phyloP scores from a whole-genome alignment of 2,329 filamentous ascomycete species.

The Rhexocercosporidium sp. region DNA sequence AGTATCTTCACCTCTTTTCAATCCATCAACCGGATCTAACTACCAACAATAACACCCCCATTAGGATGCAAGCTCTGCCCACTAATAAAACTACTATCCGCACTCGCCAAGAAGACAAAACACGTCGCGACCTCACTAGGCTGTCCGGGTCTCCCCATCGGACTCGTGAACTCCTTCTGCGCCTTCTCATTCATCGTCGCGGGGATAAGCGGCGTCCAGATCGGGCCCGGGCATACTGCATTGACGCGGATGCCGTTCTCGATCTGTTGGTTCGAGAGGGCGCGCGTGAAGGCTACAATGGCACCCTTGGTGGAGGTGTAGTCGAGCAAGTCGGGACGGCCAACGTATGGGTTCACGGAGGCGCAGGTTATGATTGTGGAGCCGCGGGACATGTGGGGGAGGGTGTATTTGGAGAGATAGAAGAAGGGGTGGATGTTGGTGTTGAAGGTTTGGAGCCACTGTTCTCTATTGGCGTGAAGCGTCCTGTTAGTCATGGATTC shows the following conservation, averaged over 20 bases:
- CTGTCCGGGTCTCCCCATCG: conserved; percentile 79
- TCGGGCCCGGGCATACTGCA: conserved; percentile 76
- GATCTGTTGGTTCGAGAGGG: conserved; percentile 20
- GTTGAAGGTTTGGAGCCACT: conserved; percentile 81
- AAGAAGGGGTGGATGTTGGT: conserved; percentile 85
- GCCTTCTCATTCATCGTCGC: conserved; percentile 73
- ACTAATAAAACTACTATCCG: conserved; percentile 74
- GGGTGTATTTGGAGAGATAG: conserved; percentile 77
- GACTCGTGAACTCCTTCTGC: conserved; percentile 73
- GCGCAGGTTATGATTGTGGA: conserved; percentile 85
- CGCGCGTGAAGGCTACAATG: conserved; percentile 73
- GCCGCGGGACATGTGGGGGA: conserved; percentile 77
- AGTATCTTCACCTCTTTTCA: not conserved
- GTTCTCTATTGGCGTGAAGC: conserved; percentile 57
- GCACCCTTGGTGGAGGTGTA: conserved; percentile 79
- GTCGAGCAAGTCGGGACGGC: conserved; percentile 79
- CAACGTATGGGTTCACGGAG: conserved; percentile 83
- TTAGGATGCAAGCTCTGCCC: conserved; percentile 75
- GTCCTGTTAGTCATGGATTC: not conserved
- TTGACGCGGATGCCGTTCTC: conserved; percentile 54
- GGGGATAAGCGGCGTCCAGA: conserved; percentile 79
- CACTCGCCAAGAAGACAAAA: conserved; percentile 79
- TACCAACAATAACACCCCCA: conserved; percentile 59
- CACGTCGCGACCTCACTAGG: conserved; percentile 83
- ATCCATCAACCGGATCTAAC: not conserved